Base-by-base conservation (phyloP, 192 early-diverging fungal species). In the Dimargaris verticillata region DNA sequence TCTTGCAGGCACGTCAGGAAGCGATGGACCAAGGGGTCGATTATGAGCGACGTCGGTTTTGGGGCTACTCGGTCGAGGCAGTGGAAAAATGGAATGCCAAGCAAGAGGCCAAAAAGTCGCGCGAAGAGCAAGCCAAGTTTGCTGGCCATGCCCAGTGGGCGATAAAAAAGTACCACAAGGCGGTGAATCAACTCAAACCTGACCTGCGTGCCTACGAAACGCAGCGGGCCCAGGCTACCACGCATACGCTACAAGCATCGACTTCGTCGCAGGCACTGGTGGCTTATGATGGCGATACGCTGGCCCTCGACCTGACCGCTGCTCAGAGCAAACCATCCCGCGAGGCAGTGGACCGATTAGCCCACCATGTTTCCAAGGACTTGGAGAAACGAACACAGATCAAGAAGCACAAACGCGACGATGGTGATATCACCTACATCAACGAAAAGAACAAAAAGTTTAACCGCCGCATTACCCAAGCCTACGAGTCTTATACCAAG, bases 391-490 rank as follows among this genome's bases (percentile, higher is more conserved):
- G 84, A n/a, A 65, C 72, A 17, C 80, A 75, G 26, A 82, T 83
- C 62, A 88, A 85, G 20, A 79, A 83, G 14, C 63, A 75, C 28
- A 72, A 69, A 38, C 72, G 87, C 69, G 80, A 86, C 24, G 85
- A 85, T 38, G 94, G 94, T 58, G 88, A 89, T 49, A 88, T 91
- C 59, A 88, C 92, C 17, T 96, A 90, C 72, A 97, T 99, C 75
- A 97, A 97, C 65, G 92, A 99, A 44, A 77, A 87, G 67, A 99
- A 99, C 68, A 88, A 86, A 59, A 73, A 81, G 20, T 97, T 99
- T 72, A 97, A 97, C 82, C 87, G 90, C 64, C 96, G 96, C 80
- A 90, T 99, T 74, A 69, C 88, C 47, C 70, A 94, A 29, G 91
- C 91, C 28, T 99, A 92, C 61, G 95, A 96, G 68, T 91, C 91